Percentiles rank a stretch among this genome's conserved stretches.
phyloP scores from a whole-genome alignment of 192 early-diverging fungal species.

The Podila horticola region DNA sequence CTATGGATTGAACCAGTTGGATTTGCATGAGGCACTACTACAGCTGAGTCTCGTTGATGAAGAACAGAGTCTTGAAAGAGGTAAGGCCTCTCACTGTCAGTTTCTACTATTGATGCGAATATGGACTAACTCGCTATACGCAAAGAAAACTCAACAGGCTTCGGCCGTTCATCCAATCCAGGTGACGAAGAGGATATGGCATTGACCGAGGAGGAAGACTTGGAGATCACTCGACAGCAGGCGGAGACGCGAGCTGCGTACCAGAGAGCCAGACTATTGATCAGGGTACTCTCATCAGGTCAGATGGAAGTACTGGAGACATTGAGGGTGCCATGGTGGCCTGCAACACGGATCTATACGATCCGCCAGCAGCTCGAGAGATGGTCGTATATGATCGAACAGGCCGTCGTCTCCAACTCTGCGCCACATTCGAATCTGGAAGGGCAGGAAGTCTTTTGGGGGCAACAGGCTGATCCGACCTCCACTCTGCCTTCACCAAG shows the following conservation, averaged over 20 bases:
- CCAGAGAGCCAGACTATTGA: conserved; percentile 16
- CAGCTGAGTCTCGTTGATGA: conserved; percentile 7
- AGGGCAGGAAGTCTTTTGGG: background rate
- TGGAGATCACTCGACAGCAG: conserved; percentile 16
- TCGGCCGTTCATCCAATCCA: background rate
- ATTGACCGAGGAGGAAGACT: conserved; percentile 1
- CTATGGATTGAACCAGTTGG: conserved; percentile 3
- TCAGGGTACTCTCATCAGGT: conserved; percentile 11
- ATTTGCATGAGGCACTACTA: conserved; percentile 6
- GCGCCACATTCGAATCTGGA: background rate
- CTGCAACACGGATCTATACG: conserved; percentile 25
- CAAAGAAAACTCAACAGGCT: background rate
- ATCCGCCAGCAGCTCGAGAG: conserved; percentile 30
- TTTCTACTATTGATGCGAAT: background rate
- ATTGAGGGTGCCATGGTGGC: conserved; percentile 30
- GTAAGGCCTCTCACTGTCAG: background rate
- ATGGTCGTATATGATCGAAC: conserved; percentile 38
- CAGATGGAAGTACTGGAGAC: conserved; percentile 18
- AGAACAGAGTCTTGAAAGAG: background rate
- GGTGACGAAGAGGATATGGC: background rate
- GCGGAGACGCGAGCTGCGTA: conserved; percentile 18
- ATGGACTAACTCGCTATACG: background rate
- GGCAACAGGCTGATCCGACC: background rate
- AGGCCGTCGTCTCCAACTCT: background rate
- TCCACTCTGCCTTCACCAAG: background rate